These are phyloP conservation scores for Umbelopsis sp. DNA, from an alignment of 192 early-diverging fungal genomes.

Conservation along the genomic window DNA sequence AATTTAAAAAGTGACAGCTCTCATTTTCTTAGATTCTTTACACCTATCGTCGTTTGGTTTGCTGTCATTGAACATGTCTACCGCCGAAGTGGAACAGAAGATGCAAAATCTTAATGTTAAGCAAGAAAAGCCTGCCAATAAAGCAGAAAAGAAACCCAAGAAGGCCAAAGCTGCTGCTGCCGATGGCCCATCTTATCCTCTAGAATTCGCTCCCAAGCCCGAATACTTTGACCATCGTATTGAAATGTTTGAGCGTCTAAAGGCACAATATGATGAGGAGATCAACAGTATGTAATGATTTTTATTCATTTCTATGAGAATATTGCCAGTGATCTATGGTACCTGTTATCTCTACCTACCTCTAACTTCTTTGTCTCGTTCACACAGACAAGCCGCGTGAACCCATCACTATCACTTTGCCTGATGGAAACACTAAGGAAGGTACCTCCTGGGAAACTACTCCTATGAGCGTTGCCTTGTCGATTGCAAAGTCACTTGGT, in stretches of 20 bases:
- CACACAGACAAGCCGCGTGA: constrained; percentile 73
- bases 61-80: constrained; percentile 19
- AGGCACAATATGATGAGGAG: constrained; percentile 63
- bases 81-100: constrained; percentile 22
- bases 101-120: constrained; percentile 21
- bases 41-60: constrained; percentile 21
- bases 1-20: background rate
- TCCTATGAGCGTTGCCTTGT: constrained; percentile 87
- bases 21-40: background rate
- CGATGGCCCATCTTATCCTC: constrained; percentile 23
- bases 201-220: constrained; percentile 63
- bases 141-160: constrained; percentile 37
- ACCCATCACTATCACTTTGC: constrained; percentile 82
- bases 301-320: background rate
- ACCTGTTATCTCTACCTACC: background rate
- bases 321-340: background rate
- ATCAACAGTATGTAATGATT: constrained; percentile 67
- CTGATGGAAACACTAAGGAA: constrained; percentile 79
- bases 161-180: constrained; percentile 44
- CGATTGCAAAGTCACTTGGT: constrained; percentile 86
- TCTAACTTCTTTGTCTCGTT: too few species aligned
- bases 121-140: constrained; percentile 11
- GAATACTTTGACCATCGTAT: constrained; percentile 81
- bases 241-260: constrained; percentile 77
- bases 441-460: constrained; percentile 94